These are phyloP conservation scores for Colletotrichum viniferum DNA, from an alignment of 2,329 filamentous ascomycete species.

Conservation along the genomic window DNA sequence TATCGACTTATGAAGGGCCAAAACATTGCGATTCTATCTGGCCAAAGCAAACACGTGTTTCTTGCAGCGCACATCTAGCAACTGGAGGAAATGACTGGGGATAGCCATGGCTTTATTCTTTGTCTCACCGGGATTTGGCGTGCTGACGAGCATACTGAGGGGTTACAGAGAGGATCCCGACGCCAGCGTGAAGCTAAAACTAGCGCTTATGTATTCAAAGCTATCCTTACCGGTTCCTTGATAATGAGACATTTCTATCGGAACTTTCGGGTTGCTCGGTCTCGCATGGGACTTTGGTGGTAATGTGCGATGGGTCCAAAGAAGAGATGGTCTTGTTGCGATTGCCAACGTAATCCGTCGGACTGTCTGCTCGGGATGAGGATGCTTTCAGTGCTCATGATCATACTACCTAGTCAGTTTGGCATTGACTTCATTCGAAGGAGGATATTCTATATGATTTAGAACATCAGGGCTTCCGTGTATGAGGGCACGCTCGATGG, in stretches of 20 bases:
- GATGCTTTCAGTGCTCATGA: neutral
- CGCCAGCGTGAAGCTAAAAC: neutral
- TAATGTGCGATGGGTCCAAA: neutral
- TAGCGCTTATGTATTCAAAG: neutral
- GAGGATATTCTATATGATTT: neutral
- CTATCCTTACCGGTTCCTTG: neutral
- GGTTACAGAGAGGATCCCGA: neutral
- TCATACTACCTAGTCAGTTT: neutral
- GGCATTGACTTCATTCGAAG: neutral
- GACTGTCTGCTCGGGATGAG: neutral
- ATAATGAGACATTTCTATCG: neutral
- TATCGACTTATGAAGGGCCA: constrained; percentile 31
- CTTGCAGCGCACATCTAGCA: no score
- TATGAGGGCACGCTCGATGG: neutral
- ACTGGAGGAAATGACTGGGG: neutral
- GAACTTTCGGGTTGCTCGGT: neutral
- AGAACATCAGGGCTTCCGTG: neutral
- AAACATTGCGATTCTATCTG: constrained; percentile 4
- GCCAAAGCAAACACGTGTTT: neutral
- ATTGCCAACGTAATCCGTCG: neutral
- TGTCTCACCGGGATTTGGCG: neutral
- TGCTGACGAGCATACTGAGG: neutral
- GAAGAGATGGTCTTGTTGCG: neutral
- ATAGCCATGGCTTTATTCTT: neutral
- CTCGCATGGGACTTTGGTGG: neutral